These are phyloP conservation scores for Populus trichocarpa DNA, from an alignment of 441 rosid species.

Conservation along the genomic window DNA sequence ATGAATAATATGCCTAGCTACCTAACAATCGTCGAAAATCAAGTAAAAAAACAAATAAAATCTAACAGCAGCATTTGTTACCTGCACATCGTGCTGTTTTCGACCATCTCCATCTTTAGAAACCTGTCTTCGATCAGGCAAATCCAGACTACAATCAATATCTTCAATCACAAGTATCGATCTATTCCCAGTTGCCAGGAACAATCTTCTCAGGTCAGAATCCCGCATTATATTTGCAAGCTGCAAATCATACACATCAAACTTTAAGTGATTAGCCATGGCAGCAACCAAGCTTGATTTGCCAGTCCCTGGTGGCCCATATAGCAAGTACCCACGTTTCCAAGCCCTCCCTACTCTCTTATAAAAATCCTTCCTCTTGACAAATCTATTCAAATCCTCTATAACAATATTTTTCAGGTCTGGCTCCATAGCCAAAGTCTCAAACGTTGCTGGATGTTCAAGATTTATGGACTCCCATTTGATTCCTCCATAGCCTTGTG, in stretches of 20 bases:
- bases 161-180: slow-evolving; percentile 73
- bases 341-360: too few species aligned
- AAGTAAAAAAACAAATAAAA: background rate
- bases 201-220: slow-evolving; percentile 38
- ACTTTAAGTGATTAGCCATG: too few species aligned
- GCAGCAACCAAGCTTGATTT: too few species aligned
- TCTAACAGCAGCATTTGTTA: slow-evolving; percentile 11
- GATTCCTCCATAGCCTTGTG: background rate
- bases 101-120: slow-evolving; percentile 19
- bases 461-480: slow-evolving; percentile 54
- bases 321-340: too few species aligned
- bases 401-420: slow-evolving; percentile 37
- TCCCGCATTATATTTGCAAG: slow-evolving; percentile 27
- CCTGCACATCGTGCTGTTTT: slow-evolving; percentile 32
- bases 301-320: too few species aligned
- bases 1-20: background rate
- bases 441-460: slow-evolving; percentile 65
- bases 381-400: slow-evolving; percentile 52
- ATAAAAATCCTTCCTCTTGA: too few species aligned
- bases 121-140: slow-evolving; percentile 33
- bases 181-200: slow-evolving; percentile 52
- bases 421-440: slow-evolving; percentile 58
- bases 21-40: background rate
- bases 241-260: too few species aligned
- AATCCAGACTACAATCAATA: slow-evolving; percentile 54